These are phyloP conservation scores for Diaporthe ilicicola DNA, from an alignment of 2,329 filamentous ascomycete species.

Conservation along the genomic window DNA sequence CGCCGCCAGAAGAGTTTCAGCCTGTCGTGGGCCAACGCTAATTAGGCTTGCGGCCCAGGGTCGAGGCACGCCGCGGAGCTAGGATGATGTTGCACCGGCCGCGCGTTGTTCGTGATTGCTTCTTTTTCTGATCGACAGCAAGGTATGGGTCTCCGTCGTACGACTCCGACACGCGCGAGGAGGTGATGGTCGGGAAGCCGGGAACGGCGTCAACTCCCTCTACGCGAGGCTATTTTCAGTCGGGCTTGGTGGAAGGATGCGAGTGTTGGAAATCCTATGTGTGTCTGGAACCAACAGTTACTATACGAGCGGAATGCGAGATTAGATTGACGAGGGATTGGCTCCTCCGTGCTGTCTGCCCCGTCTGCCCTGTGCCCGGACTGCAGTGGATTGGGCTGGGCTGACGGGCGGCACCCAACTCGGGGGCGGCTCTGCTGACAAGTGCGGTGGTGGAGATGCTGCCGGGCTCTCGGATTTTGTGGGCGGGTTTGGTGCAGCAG, in stretches of 20 bases:
- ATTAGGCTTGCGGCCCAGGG: not conserved
- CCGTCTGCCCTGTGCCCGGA: too few species aligned
- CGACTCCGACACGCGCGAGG: not conserved
- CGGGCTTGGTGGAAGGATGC: not conserved
- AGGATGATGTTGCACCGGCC: not conserved
- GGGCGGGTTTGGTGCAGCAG: not conserved
- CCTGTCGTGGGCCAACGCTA: conserved; percentile 1
- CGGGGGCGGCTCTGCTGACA: conserved; percentile 21
- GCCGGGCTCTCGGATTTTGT: conserved; percentile 20
- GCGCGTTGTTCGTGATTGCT: conserved; percentile 3
- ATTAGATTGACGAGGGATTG: conserved; percentile 1
- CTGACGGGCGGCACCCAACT: not conserved
- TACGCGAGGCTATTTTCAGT: not conserved
- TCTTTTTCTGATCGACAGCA: conserved; percentile 10
- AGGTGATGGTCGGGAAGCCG: not conserved
- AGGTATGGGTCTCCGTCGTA: not conserved
- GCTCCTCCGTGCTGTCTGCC: not conserved
- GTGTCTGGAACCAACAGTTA: not conserved
- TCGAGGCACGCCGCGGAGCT: conserved; percentile 6
- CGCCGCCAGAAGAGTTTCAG: conserved; percentile 17
- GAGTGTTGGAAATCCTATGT: not conserved
- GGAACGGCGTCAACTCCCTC: not conserved
- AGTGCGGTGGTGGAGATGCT: conserved; percentile 1
- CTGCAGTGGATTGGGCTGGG: not conserved
- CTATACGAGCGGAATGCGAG: not conserved